Base-by-base conservation (phyloP, 345 rosid species). In the Gossypium sturtianum region DNA sequence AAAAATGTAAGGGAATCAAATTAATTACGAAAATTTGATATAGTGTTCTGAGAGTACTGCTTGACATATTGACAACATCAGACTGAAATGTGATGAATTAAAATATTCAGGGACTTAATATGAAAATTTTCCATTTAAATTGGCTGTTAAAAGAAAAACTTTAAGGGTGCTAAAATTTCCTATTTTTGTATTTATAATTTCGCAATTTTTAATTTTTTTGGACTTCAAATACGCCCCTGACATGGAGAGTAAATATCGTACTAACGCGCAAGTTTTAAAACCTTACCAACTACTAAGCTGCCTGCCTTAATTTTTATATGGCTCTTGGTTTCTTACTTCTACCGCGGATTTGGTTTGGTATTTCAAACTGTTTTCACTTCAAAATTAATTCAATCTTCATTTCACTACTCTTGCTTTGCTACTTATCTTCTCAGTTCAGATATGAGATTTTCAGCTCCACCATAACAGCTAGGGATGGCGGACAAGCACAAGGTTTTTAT, bases 391-490 rank as follows among this genome's bases (percentile, higher is more conserved):
- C 7, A 34, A 34, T 67, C 41, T 47, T 47, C 56, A 3, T 16
- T 70, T n/a, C 17, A 4, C 11, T 25, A 7, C 44, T 68, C 58
- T 68, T 17, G 48, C 61, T 43, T 34, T 9, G 29, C 38, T 4
- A 4, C 38, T 34, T 34, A 34, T 34, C 59, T 9, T 53, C 12
- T 9, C 61, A 19, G 11, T 52, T 66, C 38, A 34, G 38, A 34
- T 83, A 82, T 64, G 75, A 61, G 68, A n/a, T 13, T 20, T 58
- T 23, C 63, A 25, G 17, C 2, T 19, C 60, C 73, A 29, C 52
- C 59, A 76, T 73, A 56, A 56, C 60, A 20, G 51, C 13, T 12
- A 47, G 13, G 20, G 27, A 83, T 83, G 86, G 68, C 73, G 10
- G 82, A 78, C 80, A 81, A 62, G 29, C 16, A 22, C 13, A 83